A percentile compares a stretch with the other conserved stretches of the same genome.
Evolutionary conservation across 2,329 filamentous ascomycete species (phyloP).

Genomic region (Coccinonectria pachysandricola): DNA sequence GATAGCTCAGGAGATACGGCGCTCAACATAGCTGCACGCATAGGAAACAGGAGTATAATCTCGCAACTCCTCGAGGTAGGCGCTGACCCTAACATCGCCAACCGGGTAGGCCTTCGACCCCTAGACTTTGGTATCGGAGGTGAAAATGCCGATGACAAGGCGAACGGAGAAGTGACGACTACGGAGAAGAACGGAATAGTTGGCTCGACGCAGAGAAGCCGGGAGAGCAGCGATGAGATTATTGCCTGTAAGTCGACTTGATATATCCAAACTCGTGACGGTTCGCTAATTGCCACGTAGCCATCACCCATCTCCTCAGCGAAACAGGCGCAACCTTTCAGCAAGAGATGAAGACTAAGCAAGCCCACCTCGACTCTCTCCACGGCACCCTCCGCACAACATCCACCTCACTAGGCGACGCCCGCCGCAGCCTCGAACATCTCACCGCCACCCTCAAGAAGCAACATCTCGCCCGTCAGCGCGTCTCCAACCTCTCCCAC

Average conservation of each 20-base stretch:
- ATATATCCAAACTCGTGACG: too few species aligned
- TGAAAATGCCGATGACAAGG: conserved; percentile 39
- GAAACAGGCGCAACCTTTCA: conserved; percentile 73
- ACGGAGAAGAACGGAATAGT: conserved; percentile 34
- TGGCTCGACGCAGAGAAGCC: conserved; percentile 44
- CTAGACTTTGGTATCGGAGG: conserved; percentile 90
- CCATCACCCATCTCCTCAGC: conserved; percentile 73
- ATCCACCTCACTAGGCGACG: conserved; percentile 67
- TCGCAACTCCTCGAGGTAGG: conserved; percentile 94
- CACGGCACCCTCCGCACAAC: conserved; percentile 73
- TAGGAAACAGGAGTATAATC: conserved; percentile 89
- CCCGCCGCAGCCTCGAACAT: conserved; percentile 62
- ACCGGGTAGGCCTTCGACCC: conserved; percentile 77
- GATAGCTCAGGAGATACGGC: conserved; percentile 94
- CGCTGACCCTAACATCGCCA: conserved; percentile 84
- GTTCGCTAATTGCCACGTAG: too few species aligned
- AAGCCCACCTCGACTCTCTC: conserved; percentile 70
- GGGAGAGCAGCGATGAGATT: conserved; percentile 69
- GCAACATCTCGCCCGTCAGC: conserved; percentile 57
- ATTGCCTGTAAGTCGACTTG: conserved; percentile 64
- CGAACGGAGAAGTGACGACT: conserved; percentile 29
- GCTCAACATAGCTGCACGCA: conserved; percentile 83
- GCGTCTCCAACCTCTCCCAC: conserved; percentile 66
- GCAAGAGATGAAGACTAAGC: conserved; percentile 71
- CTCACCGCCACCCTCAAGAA: conserved; percentile 55